These are phyloP conservation scores for Arthrobotrys sphaeroides DNA, from an alignment of 2,329 filamentous ascomycete genomes.

Conservation along the genomic window DNA sequence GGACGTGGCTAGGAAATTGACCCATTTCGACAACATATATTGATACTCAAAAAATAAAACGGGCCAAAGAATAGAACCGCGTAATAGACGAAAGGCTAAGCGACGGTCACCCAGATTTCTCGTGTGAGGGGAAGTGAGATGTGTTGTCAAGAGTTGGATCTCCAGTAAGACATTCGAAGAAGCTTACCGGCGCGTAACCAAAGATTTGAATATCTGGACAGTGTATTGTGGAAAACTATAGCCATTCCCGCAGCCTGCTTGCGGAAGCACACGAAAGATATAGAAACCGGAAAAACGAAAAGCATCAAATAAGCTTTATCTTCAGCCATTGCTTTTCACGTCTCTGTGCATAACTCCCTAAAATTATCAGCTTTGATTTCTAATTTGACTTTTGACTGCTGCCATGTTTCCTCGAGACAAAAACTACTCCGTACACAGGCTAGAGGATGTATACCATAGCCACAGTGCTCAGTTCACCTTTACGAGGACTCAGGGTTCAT, in stretches of 20 bases:
- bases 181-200: constrained; percentile 5
- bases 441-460: not conserved
- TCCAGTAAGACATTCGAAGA: no score
- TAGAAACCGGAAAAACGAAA: not conserved
- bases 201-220: not conserved
- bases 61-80: no score
- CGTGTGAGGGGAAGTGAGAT: no score
- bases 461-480: constrained; percentile 34
- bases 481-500: constrained; percentile 24
- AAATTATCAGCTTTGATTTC: constrained; percentile 23
- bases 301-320: constrained; percentile 13
- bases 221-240: constrained; percentile 49
- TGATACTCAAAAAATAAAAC: not conserved
- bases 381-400: constrained; percentile 2
- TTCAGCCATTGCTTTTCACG: not conserved
- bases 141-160: constrained; percentile 38
- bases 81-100: no score
- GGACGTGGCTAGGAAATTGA: constrained; percentile 45
- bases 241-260: not conserved
- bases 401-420: not conserved
- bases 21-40: constrained; percentile 24
- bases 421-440: not conserved
- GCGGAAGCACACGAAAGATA: constrained; percentile 34
- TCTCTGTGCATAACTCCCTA: constrained; percentile 28
- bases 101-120: no score